Evolutionary conservation across 768 basidiomycete species (phyloP), one percentile per base, ranked within the genome.

Genomic region (Tylopilus rubrobrunneus): DNA sequence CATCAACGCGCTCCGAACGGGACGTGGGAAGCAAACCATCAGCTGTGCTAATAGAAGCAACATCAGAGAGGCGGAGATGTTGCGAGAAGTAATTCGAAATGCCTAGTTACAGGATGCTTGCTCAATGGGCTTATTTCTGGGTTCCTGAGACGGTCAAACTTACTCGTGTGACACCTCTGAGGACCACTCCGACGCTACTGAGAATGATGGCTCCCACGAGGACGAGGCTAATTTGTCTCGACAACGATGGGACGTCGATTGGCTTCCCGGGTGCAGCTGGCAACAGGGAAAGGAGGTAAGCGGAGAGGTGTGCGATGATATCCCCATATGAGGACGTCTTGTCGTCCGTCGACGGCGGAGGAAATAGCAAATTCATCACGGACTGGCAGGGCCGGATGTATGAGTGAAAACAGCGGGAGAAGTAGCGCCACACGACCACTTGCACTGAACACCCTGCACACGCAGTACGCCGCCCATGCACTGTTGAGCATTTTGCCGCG

Each of bases 181-280:
- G 70, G 5, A 92, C 87, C 4, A 82, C 73, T 31, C 88, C 74
- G 33, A 93, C 78, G 54, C 85, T 89, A 45, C 79, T 84, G 17
- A 89, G 61, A 53, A 93, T 87, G 64, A 93, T 88, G 45, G 82
- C 70, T 14, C 91, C 91, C 28, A 92, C 86, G 14, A 93, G 76
- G 1, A 75, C 71, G 8, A 92, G 74, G 63, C 88, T 89, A 27
- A 80, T 73, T 57, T 83, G 81, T 21, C 78, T 73, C 15, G 79
- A 78, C 48, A 79, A 56, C n/a, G 73, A 70, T 10, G 71, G 71
- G 3, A 78, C 60, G 19, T 73, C 68, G 33, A 57, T 54, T 6
- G 59, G 53, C 5, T 70, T 58, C 28, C 67, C 63, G n/a, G 68
- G 63, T 28, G 59, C 57, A 37, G 59, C 60, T 3, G 76, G 75